These are phyloP conservation scores for Adenanthera pavonina DNA, from an alignment of 306 rosid genomes.

Conservation along the genomic window DNA sequence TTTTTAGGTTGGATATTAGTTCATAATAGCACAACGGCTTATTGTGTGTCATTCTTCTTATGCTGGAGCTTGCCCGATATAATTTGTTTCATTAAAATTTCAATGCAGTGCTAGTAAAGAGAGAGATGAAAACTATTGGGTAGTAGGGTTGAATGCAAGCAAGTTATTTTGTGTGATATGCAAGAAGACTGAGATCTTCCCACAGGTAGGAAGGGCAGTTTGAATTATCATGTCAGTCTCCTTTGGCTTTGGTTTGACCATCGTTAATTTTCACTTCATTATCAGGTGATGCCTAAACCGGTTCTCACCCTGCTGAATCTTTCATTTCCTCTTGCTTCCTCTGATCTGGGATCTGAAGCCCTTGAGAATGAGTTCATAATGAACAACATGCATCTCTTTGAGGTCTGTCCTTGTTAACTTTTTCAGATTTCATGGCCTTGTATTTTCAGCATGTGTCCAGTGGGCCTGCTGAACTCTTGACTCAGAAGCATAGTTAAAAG, in stretches of 20 bases:
- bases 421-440: constrained; percentile 33
- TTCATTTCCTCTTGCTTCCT: constrained; percentile 90
- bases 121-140: constrained; percentile 88
- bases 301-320: constrained; percentile 71
- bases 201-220: constrained; percentile 62
- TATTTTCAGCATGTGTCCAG: not conserved
- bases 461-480: constrained; percentile 16
- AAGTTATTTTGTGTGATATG: constrained; percentile 81
- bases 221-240: constrained; percentile 23
- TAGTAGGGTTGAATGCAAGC: constrained; percentile 80
- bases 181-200: constrained; percentile 73
- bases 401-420: constrained; percentile 57
- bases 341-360: constrained; percentile 88
- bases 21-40: constrained; percentile 19
- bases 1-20: constrained; percentile 76
- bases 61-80: constrained; percentile 3
- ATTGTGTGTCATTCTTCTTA: not conserved
- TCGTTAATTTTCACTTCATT: constrained; percentile 37
- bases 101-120: constrained; percentile 76
- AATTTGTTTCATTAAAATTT: constrained; percentile 34
- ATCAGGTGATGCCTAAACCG: constrained; percentile 89
- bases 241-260: constrained; percentile 27
- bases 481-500: constrained; percentile 5
- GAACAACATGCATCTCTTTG: constrained; percentile 73
- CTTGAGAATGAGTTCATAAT: constrained; percentile 85